Evolutionary conservation across 768 basidiomycete species (phyloP).

Genomic region (Amanita muscaria): DNA sequence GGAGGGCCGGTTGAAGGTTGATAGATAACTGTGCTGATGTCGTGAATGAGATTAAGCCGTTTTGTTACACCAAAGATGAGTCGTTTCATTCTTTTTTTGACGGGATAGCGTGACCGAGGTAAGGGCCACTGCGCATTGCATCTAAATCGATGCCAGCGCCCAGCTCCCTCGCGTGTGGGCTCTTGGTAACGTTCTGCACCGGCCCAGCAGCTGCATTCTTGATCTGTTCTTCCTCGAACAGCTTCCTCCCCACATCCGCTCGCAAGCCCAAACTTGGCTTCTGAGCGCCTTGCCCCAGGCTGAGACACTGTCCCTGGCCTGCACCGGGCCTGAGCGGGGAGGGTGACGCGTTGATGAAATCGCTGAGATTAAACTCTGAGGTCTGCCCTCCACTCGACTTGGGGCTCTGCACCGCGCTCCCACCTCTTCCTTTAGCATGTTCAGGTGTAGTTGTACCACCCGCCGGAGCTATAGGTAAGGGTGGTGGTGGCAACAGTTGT

Average conservation of each 20-base stretch:
- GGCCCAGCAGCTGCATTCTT: slow-evolving; percentile 27
- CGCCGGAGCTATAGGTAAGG: slow-evolving; percentile 18
- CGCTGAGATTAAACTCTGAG: slow-evolving; percentile 54
- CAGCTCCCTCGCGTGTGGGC: slow-evolving; percentile 24
- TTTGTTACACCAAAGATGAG: background rate
- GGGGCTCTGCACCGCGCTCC: slow-evolving; percentile 19
- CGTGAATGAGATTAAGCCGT: no score
- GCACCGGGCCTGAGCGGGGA: slow-evolving; percentile 36
- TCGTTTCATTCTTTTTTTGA: background rate
- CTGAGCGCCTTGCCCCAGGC: slow-evolving; percentile 23
- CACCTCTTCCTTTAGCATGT: slow-evolving; percentile 14
- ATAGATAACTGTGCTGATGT: no score
- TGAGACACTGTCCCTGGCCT: slow-evolving; percentile 1
- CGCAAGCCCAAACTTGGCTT: slow-evolving; percentile 39
- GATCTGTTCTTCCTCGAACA: slow-evolving; percentile 66
- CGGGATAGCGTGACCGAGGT: no score
- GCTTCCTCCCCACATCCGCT: slow-evolving; percentile 54
- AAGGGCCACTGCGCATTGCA: slow-evolving; percentile 18
- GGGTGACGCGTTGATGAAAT: slow-evolving; percentile 68
- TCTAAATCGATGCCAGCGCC: slow-evolving; percentile 38
- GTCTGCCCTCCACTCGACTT: slow-evolving; percentile 24
- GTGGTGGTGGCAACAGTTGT: slow-evolving; percentile 25
- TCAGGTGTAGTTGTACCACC: background rate
- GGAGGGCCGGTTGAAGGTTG: no score
- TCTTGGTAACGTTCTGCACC: background rate